Conservation (phyloP, 192 early-diverging fungal genomes). For the Coemansia sp. region DNA sequence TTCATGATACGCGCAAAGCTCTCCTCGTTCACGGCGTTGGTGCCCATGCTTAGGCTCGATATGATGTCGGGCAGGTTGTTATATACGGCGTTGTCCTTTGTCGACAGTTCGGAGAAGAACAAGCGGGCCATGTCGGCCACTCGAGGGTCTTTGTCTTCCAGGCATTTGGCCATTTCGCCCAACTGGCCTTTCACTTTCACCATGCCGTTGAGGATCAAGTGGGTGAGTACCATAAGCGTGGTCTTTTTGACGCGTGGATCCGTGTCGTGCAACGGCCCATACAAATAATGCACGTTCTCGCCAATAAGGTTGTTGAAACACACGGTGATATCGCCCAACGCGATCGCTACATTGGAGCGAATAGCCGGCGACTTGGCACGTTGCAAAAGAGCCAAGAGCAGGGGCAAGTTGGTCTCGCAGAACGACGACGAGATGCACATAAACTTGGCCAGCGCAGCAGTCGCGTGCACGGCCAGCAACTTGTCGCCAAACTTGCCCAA, state of each 20-base stretch:
- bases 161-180: slow-evolving; percentile 96
- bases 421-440: slow-evolving; percentile 97
- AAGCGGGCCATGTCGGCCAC: slow-evolving; percentile 90
- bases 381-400: slow-evolving; percentile 87
- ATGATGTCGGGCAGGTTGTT: slow-evolving; percentile 99
- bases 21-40: slow-evolving; percentile 72
- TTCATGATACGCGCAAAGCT: slow-evolving; percentile 88
- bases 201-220: slow-evolving; percentile 98
- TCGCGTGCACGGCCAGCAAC: slow-evolving; percentile 84
- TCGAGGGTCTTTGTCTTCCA: slow-evolving; percentile 81
- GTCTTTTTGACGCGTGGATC: slow-evolving; percentile 89
- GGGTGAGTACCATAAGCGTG: slow-evolving; percentile 97
- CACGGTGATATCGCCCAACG: slow-evolving; percentile 97
- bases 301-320: slow-evolving; percentile 97
- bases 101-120: slow-evolving; percentile 94
- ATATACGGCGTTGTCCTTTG: slow-evolving; percentile 98
- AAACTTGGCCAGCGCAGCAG: slow-evolving; percentile 87
- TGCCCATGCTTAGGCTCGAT: slow-evolving; percentile 75
- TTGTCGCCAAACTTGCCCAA: slow-evolving; percentile 78
- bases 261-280: slow-evolving; percentile 82
- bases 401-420: slow-evolving; percentile 87
- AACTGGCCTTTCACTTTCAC: slow-evolving; percentile 99
- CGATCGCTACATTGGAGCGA: slow-evolving; percentile 93
- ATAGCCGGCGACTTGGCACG: slow-evolving; percentile 80
- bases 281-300: slow-evolving; percentile 92